A percentile compares a stretch with the other conserved stretches of the same genome.
These are phyloP conservation scores for Candida buenavistaensis DNA, from an alignment of 1,139 yeast genomes.

Conservation along the genomic window DNA sequence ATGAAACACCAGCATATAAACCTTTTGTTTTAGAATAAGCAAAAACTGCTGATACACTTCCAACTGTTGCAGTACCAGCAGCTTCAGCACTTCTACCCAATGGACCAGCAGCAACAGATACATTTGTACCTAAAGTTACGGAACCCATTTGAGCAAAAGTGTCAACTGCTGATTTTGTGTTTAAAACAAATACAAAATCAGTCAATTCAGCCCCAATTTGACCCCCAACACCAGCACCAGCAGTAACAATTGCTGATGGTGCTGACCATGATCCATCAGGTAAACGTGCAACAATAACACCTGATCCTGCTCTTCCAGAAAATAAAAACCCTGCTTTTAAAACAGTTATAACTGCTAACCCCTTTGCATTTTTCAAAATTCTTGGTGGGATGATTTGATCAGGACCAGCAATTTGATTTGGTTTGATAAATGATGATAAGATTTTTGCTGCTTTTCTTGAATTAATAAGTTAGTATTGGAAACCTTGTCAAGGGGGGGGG, in stretches of 20 bases:
- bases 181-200: slow-evolving; percentile 91
- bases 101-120: slow-evolving; percentile 98
- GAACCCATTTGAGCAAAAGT: slow-evolving; percentile 95
- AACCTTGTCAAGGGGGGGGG: background rate
- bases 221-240: slow-evolving; percentile 99
- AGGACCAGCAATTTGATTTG: slow-evolving; percentile 91
- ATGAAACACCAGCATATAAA: slow-evolving; percentile 92
- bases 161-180: slow-evolving; percentile 84
- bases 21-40: slow-evolving; percentile 96
- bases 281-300: slow-evolving; percentile 88
- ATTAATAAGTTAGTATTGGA: slow-evolving; percentile 6
- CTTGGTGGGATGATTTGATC: slow-evolving; percentile 91
- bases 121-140: slow-evolving; percentile 90
- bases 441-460: slow-evolving; percentile 91
- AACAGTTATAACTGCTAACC: slow-evolving; percentile 87
- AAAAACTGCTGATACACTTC: slow-evolving; percentile 87
- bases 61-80: slow-evolving; percentile 90
- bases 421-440: slow-evolving; percentile 85
- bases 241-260: slow-evolving; percentile 92
- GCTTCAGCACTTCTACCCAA: slow-evolving; percentile 97
- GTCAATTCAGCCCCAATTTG: slow-evolving; percentile 96
- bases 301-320: slow-evolving; percentile 97
- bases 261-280: slow-evolving; percentile 99
- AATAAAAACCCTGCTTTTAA: slow-evolving; percentile 94
- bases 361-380: slow-evolving; percentile 85